A percentile compares a stretch with the other conserved stretches of the same genome.
phyloP scores from a whole-genome alignment of 208 protist species.

The Trypanosoma congolense region DNA sequence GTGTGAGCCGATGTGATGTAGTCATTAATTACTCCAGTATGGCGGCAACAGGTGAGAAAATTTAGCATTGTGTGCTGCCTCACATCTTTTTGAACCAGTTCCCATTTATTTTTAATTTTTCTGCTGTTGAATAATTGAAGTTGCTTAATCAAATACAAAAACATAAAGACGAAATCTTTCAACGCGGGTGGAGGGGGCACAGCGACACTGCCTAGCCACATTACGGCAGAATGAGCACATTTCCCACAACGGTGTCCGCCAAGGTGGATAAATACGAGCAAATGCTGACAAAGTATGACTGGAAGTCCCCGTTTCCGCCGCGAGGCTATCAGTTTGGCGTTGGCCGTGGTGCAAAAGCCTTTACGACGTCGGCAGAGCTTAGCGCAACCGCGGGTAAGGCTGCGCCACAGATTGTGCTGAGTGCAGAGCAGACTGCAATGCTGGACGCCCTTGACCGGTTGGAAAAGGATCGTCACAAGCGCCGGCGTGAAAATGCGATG shows the following conservation, averaged over 20 bases:
- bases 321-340: conserved; percentile 72
- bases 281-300: conserved; percentile 68
- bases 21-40: too few species aligned
- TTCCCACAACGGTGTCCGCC: conserved; percentile 3
- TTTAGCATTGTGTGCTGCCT: too few species aligned
- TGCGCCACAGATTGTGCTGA: conserved; percentile 3
- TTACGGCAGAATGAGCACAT: conserved; percentile 16
- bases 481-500: conserved; percentile 9
- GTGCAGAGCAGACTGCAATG: conserved; percentile 22
- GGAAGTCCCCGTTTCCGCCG: conserved; percentile 58
- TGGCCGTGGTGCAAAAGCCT: conserved; percentile 71
- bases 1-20: too few species aligned
- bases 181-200: too few species aligned
- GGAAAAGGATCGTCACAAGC: conserved; percentile 34
- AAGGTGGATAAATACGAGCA: conserved; percentile 70
- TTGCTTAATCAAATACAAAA: too few species aligned
- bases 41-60: too few species aligned
- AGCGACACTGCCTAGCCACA: too few species aligned
- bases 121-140: too few species aligned
- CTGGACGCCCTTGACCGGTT: conserved; percentile 39
- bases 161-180: too few species aligned
- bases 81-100: too few species aligned
- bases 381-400: conserved; percentile 21
- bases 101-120: too few species aligned
- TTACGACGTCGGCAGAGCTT: conserved; percentile 74